Percentiles rank a stretch among this genome's conserved stretches.
Evolutionary conservation across 176 grass and related monocot species (phyloP).

Genomic region (Aegilops longissima): DNA sequence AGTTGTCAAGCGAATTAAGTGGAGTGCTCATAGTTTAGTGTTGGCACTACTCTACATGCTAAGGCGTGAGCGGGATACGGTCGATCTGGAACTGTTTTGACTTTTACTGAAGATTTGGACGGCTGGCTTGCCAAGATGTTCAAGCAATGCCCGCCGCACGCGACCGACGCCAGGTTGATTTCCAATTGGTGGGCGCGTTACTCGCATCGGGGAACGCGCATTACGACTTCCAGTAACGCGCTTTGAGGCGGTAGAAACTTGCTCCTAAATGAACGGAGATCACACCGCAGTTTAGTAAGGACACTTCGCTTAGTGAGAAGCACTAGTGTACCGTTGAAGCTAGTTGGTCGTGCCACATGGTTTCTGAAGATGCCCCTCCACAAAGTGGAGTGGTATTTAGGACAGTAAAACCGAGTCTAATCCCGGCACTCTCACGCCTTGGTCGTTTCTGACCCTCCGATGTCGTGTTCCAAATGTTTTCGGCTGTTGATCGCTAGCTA

Average conservation of each 20-base stretch:
- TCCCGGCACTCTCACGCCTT: too few relatives aligned
- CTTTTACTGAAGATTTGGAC: neutral
- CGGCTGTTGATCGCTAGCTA: too few relatives aligned
- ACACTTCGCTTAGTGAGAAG: too few relatives aligned
- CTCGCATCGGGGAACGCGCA: neutral
- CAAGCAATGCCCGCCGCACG: neutral
- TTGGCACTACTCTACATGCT: too few relatives aligned
- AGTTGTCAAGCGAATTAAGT: conserved; percentile 3
- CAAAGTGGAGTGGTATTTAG: too few relatives aligned
- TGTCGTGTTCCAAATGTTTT: too few relatives aligned
- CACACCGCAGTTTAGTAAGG: too few relatives aligned
- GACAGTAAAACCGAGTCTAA: too few relatives aligned
- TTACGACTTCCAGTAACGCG: neutral
- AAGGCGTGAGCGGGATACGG: neutral
- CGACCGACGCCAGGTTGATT: neutral
- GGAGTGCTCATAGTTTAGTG: neutral
- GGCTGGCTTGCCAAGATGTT: neutral
- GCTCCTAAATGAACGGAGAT: neutral
- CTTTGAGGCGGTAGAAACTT: neutral
- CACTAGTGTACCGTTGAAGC: too few relatives aligned
- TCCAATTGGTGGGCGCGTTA: neutral
- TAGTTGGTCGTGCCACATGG: too few relatives aligned
- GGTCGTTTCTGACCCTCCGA: too few relatives aligned
- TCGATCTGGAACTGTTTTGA: neutral
- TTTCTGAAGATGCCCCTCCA: too few relatives aligned